phyloP scores from a whole-genome alignment of 1,139 yeast genomes.

The Yamadazyma epiphylla region DNA sequence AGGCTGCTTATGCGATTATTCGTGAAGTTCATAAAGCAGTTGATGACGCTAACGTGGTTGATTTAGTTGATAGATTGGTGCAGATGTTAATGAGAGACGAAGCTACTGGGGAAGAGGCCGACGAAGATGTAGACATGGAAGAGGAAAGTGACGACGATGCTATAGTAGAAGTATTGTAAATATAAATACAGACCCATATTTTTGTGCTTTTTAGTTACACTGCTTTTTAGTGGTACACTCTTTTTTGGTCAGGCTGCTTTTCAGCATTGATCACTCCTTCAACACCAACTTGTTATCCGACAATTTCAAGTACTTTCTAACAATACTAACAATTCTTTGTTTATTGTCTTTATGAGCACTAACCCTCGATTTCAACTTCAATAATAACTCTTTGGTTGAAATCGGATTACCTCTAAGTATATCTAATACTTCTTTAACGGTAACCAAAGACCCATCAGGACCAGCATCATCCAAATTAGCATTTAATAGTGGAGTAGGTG shows the following conservation, averaged over 20 bases:
- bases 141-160: conserved; percentile 35
- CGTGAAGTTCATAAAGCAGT: conserved; percentile 77
- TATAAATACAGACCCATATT: not conserved
- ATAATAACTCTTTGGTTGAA: conserved; percentile 63
- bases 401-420: conserved; percentile 62
- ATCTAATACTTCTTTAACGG: conserved; percentile 67
- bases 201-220: no score
- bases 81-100: conserved; percentile 93
- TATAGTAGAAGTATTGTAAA: conserved; percentile 46
- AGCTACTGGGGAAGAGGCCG: conserved; percentile 34
- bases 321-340: conserved; percentile 60
- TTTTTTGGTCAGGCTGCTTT: not conserved
- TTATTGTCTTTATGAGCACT: conserved; percentile 68
- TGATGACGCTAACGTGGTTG: conserved; percentile 62
- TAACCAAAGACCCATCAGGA: conserved; percentile 46
- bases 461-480: conserved; percentile 36
- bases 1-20: conserved; percentile 77
- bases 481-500: conserved; percentile 14
- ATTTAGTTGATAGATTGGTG: conserved; percentile 70
- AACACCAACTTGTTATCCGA: conserved; percentile 64
- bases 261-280: conserved; percentile 28
- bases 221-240: not conserved
- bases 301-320: conserved; percentile 65
- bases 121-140: conserved; percentile 21
- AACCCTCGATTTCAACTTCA: conserved; percentile 59